These are phyloP conservation scores for Galium porrigens DNA, from an alignment of 305 asterid species.

Conservation along the genomic window DNA sequence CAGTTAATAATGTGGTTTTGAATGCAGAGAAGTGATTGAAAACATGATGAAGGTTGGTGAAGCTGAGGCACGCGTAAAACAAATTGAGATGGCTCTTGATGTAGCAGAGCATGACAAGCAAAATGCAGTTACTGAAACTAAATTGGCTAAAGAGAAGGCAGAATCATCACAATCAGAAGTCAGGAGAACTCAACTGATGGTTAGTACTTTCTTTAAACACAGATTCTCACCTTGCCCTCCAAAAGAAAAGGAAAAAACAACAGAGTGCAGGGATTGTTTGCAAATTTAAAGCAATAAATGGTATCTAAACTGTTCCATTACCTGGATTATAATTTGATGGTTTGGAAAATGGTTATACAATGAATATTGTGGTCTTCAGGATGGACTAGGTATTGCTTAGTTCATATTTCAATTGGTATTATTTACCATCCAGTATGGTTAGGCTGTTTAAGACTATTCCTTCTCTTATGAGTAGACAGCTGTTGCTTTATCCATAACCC, in stretches of 20 bases:
- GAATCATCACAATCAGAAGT: conserved; percentile 49
- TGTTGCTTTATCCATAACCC: conserved; percentile 3
- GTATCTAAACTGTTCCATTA: neutral
- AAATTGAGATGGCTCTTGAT: conserved; percentile 60
- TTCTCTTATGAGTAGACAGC: neutral
- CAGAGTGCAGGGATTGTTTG: neutral
- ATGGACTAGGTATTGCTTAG: neutral
- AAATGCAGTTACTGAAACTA: conserved; percentile 57
- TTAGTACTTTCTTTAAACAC: conserved; percentile 23
- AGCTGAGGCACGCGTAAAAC: conserved; percentile 47
- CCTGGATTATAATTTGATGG: neutral
- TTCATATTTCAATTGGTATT: neutral
- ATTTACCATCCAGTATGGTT: neutral
- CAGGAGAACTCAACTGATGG: conserved; percentile 64
- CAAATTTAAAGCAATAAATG: neutral
- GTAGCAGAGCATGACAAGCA: conserved; percentile 50
- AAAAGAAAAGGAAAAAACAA: neutral
- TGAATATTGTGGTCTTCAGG: neutral
- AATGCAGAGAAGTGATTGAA: conserved; percentile 57
- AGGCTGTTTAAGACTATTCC: neutral
- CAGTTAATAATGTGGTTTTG: conserved; percentile 18
- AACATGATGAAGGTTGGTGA: conserved; percentile 62
- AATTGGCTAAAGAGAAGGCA: conserved; percentile 47
- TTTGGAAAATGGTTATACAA: neutral
- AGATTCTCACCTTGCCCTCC: neutral